phyloP scores from a whole-genome alignment of 2,329 filamentous ascomycete genomes.

The Cladorrhinum sp. region DNA sequence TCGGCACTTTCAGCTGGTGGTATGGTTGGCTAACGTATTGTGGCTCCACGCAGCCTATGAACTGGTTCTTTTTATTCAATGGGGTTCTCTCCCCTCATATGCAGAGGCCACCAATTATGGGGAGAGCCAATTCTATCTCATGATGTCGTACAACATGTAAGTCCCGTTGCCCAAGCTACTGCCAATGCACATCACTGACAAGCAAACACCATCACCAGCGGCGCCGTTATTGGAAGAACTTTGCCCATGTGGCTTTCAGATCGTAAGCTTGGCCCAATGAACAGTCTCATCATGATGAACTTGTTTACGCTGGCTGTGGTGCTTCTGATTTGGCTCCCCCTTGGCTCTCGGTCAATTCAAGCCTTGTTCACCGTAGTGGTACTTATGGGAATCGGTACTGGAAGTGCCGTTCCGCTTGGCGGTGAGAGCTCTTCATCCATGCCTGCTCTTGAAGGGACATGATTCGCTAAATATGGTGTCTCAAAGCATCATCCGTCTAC shows the following conservation, averaged over 20 bases:
- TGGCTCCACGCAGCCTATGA: slow-evolving; percentile 29
- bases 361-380: slow-evolving; percentile 28
- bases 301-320: slow-evolving; percentile 27
- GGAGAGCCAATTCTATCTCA: slow-evolving; percentile 29
- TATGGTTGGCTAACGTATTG: background rate
- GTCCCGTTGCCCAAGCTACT: slow-evolving; percentile 6
- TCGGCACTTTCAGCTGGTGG: background rate
- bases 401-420: slow-evolving; percentile 31
- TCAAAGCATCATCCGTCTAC: slow-evolving; percentile 29
- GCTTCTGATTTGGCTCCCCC: slow-evolving; percentile 29
- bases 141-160: slow-evolving; percentile 34
- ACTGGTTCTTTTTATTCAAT: slow-evolving; percentile 32
- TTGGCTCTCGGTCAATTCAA: slow-evolving; percentile 23
- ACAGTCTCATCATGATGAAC: slow-evolving; percentile 29
- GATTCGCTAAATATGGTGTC: background rate
- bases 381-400: slow-evolving; percentile 32
- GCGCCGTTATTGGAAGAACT: slow-evolving; percentile 30
- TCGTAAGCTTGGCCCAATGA: slow-evolving; percentile 27
- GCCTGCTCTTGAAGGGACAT: background rate
- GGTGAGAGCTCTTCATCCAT: slow-evolving; percentile 16
- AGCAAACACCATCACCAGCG: slow-evolving; percentile 18
- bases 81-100: slow-evolving; percentile 33
- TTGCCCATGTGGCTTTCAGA: slow-evolving; percentile 28
- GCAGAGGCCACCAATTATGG: slow-evolving; percentile 26
- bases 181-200: background rate